Evolutionary conservation across 164 flowering plant genomes (phyloP).

Genomic region (Taxillus chinensis): DNA sequence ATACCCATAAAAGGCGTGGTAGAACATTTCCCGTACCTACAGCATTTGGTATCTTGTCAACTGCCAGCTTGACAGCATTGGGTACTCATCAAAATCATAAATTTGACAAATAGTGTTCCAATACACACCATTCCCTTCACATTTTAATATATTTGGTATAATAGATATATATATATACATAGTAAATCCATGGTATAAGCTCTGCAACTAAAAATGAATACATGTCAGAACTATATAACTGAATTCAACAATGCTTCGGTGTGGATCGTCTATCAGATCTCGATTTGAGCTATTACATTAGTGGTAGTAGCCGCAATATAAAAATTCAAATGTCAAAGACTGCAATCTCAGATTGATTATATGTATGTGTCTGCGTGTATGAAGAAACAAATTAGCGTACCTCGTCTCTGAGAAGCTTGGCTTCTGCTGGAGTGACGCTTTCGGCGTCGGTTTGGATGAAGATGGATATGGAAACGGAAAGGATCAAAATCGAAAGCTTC

Average conservation of each 20-base stretch:
- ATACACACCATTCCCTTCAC: not conserved
- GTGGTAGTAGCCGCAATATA: too few relatives aligned
- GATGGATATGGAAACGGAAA: conserved; percentile 12
- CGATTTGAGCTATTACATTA: too few relatives aligned
- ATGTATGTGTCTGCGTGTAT: too few relatives aligned
- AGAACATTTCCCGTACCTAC: conserved; percentile 91
- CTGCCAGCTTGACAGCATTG: not conserved
- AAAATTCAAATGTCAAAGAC: too few relatives aligned
- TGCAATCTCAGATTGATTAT: too few relatives aligned
- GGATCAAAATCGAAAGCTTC: conserved; percentile 4
- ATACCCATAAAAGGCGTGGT: conserved; percentile 91
- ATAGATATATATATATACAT: too few relatives aligned
- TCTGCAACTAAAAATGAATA: too few relatives aligned
- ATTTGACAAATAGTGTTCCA: not conserved
- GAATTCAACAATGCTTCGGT: too few relatives aligned
- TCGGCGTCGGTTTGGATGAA: conserved; percentile 28
- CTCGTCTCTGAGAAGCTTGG: conserved; percentile 78
- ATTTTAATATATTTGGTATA: not conserved
- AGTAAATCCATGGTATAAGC: too few relatives aligned
- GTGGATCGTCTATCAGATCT: too few relatives aligned
- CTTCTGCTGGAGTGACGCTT: conserved; percentile 63
- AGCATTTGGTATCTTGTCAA: conserved; percentile 3
- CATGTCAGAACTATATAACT: too few relatives aligned
- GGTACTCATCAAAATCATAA: not conserved
- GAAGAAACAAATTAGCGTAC: conserved; percentile 16